A percentile compares a stretch with the other conserved stretches of the same genome.
Evolutionary conservation across 805 yeast genomes (phyloP).

Genomic region (Alloascoidea africana): DNA sequence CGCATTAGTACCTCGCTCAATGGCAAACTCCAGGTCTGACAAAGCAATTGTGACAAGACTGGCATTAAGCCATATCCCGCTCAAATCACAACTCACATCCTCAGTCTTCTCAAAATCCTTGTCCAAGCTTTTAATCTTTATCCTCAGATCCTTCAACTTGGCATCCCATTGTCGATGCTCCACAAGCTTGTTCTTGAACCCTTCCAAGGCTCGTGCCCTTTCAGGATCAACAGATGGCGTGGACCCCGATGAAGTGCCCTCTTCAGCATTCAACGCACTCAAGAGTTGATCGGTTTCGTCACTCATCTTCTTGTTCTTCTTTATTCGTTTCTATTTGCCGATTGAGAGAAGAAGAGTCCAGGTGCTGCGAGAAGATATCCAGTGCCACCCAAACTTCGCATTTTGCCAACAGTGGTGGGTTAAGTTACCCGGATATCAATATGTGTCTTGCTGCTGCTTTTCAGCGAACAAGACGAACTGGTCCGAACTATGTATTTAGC

Average conservation of each 20-base stretch:
- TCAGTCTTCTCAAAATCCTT: constrained; percentile 84
- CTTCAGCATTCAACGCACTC: constrained; percentile 3
- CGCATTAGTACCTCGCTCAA: no score
- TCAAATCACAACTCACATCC: constrained; percentile 24
- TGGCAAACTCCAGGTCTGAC: no score
- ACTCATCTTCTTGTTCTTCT: neutral
- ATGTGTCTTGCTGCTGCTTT: no score
- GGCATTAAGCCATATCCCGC: no score
- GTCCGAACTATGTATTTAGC: no score
- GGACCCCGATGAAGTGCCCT: constrained; percentile 14
- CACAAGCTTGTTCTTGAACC: constrained; percentile 69
- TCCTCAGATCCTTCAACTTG: constrained; percentile 67
- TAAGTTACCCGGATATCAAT: no score
- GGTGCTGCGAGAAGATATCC: no score
- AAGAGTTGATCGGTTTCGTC: neutral
- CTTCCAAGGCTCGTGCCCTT: constrained; percentile 61
- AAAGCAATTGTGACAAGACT: no score
- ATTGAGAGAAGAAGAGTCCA: no score
- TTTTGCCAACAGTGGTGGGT: no score
- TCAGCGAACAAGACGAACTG: no score
- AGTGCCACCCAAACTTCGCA: no score
- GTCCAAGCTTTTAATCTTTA: constrained; percentile 72
- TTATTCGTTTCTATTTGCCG: constrained; percentile 3
- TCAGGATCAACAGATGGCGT: constrained; percentile 41
- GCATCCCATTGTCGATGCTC: constrained; percentile 96